These are phyloP conservation scores for Mimosa pudica DNA, from an alignment of 306 rosid genomes.

Conservation along the genomic window DNA sequence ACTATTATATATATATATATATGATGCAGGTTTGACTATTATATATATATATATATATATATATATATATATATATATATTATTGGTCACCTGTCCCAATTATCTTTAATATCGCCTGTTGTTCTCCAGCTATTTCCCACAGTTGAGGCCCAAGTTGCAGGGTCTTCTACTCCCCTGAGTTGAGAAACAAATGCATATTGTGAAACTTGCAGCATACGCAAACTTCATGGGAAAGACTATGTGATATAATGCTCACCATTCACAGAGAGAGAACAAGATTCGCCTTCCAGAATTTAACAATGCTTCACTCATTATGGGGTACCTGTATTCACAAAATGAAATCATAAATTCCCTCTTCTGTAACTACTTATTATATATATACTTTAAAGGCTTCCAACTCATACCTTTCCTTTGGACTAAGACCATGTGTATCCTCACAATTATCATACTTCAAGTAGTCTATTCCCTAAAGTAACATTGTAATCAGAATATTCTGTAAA, in stretches of 20 bases:
- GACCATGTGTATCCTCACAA: slow-evolving; percentile 44
- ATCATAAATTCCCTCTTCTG: not conserved
- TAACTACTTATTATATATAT: not conserved
- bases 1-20: too few relatives aligned
- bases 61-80: not conserved
- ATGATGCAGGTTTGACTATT: too few relatives aligned
- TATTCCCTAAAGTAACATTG: slow-evolving; percentile 44
- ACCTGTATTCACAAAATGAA: slow-evolving; percentile 39
- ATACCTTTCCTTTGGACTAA: slow-evolving; percentile 54
- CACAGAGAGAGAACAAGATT: slow-evolving; percentile 64
- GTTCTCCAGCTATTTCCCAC: slow-evolving; percentile 75
- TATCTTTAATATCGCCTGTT: slow-evolving; percentile 55
- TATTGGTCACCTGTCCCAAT: slow-evolving; percentile 47
- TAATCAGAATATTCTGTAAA: not conserved
- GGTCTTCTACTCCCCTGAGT: slow-evolving; percentile 40
- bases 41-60: too few relatives aligned
- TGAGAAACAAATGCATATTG: not conserved
- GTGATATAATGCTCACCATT: slow-evolving; percentile 53
- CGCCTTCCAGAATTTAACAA: slow-evolving; percentile 47
- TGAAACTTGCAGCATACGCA: not conserved
- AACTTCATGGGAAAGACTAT: not conserved
- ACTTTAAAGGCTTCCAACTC: not conserved
- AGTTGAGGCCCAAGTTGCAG: slow-evolving; percentile 55
- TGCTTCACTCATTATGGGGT: slow-evolving; percentile 65
- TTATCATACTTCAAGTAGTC: slow-evolving; percentile 79